Conservation (phyloP, 345 rosid species). For the Eucalyptus decipiens region DNA sequence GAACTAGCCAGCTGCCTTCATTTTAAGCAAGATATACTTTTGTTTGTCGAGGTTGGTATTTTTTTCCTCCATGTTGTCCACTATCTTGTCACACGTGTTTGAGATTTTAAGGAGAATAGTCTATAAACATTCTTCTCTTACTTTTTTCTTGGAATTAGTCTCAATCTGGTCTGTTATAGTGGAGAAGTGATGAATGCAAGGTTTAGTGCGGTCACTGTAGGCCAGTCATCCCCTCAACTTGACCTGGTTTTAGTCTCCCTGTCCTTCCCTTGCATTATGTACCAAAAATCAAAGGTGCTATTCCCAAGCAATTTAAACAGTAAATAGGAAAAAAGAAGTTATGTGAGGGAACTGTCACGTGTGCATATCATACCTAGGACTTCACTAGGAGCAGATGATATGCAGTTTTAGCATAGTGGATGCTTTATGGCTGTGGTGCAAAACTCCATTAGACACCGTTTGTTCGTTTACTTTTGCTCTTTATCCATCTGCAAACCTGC, state of each 20-base stretch:
- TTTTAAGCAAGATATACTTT: slow-evolving; percentile 19
- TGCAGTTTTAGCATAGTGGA: neutral
- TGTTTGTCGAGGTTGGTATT: slow-evolving; percentile 20
- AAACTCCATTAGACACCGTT: neutral
- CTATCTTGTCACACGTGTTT: neutral
- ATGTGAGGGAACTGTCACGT: neutral
- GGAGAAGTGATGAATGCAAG: neutral
- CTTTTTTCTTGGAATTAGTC: neutral
- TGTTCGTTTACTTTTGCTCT: neutral
- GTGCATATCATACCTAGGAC: neutral
- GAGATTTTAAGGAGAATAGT: neutral
- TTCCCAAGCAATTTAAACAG: neutral
- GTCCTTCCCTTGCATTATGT: neutral
- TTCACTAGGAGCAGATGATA: neutral
- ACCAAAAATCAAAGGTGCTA: neutral
- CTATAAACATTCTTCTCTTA: neutral
- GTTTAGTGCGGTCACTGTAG: neutral
- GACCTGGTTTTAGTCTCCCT: neutral
- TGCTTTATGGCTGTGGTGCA: neutral
- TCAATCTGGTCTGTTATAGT: neutral
- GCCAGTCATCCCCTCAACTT: neutral
- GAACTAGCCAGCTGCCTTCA: slow-evolving; percentile 13
- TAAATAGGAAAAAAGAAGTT: neutral
- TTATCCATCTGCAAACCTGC: neutral
- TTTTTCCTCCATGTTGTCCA: neutral